phyloP scores from a whole-genome alignment of 306 rosid genomes.

The Dryas alaskensis region DNA sequence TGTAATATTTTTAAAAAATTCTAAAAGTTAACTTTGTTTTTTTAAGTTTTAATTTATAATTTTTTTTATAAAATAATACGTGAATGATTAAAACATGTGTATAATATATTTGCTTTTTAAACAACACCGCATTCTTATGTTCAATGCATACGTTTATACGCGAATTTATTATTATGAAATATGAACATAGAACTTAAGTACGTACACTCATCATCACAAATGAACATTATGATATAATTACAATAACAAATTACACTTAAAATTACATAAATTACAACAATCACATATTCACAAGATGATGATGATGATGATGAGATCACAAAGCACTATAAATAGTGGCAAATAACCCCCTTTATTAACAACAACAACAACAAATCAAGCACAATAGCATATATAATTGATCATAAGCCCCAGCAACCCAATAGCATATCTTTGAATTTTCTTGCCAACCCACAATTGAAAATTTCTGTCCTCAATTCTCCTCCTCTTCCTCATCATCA shows the following conservation, averaged over 20 bases:
- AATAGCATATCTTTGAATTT: constrained; percentile 7
- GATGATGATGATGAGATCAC: background rate
- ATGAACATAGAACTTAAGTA: too few species aligned
- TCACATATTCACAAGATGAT: constrained; percentile 25
- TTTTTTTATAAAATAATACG: too few species aligned
- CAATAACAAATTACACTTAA: background rate
- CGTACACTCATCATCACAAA: too few species aligned
- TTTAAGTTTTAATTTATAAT: too few species aligned
- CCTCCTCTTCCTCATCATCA: constrained; percentile 38
- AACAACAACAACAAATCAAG: background rate
- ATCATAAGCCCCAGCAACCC: background rate
- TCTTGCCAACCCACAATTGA: constrained; percentile 10
- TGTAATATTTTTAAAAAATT: too few species aligned
- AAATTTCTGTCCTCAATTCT: constrained; percentile 12
- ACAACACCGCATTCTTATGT: too few species aligned
- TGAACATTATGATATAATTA: background rate
- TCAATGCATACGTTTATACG: too few species aligned
- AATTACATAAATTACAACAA: constrained; percentile 2
- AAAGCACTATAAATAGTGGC: background rate
- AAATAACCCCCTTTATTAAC: background rate
- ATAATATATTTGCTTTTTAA: too few species aligned
- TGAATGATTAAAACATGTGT: too few species aligned
- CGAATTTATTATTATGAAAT: too few species aligned
- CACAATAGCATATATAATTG: background rate
- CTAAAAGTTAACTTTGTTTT: too few species aligned